Conservation (phyloP, 805 yeast species). For the Suhomyces pyralidae region DNA sequence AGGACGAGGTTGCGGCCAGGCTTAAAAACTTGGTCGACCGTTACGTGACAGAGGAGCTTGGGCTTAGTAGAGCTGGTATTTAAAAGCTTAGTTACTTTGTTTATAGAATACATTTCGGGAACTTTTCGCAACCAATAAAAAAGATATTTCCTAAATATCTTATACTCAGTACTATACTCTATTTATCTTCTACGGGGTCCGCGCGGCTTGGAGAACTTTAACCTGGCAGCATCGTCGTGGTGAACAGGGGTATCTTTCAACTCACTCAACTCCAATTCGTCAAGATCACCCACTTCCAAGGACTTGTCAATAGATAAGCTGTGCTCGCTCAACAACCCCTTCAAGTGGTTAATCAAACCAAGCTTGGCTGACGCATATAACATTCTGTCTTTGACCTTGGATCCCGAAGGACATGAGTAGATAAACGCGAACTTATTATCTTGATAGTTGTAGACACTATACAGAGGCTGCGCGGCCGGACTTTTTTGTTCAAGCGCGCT, state of each 20-base stretch:
- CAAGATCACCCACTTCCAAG: conserved; percentile 71
- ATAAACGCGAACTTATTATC: conserved; percentile 52
- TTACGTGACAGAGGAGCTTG: conserved; percentile 21
- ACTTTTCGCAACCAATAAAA: not conserved
- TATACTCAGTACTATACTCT: not conserved
- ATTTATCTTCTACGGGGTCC: conserved; percentile 57
- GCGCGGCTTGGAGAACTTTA: conserved; percentile 56
- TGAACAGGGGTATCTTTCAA: conserved; percentile 25
- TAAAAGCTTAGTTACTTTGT: not conserved
- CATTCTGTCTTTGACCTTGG: conserved; percentile 90
- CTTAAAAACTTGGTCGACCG: conserved; percentile 22
- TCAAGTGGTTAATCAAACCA: conserved; percentile 54
- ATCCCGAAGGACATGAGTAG: conserved; percentile 86
- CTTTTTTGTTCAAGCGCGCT: conserved; percentile 16
- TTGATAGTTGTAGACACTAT: conserved; percentile 49
- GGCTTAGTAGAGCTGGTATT: not conserved
- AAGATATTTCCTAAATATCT: not conserved
- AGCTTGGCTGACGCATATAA: conserved; percentile 79
- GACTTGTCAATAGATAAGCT: conserved; percentile 38
- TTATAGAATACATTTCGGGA: too few species aligned
- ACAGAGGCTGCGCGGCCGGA: conserved; percentile 49
- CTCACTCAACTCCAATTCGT: conserved; percentile 58
- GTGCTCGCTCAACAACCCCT: conserved; percentile 29
- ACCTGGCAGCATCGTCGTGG: conserved; percentile 11
- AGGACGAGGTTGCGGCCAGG: conserved; percentile 10